Conservation (phyloP, 2,329 filamentous ascomycete genomes). For the Aspergillus alliaceus region DNA sequence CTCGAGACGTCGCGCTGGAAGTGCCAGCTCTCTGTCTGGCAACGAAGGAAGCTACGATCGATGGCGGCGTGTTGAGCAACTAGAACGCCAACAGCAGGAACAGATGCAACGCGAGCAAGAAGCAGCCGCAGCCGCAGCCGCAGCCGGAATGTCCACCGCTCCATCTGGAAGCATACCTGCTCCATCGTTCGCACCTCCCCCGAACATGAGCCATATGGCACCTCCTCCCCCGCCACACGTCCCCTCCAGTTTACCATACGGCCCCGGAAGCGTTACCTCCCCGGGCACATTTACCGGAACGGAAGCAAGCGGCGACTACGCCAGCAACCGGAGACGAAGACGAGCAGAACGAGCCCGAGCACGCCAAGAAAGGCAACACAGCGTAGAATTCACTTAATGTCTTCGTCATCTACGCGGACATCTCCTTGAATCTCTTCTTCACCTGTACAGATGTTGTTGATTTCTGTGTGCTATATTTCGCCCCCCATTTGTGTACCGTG, state of each 20-base stretch:
- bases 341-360: constrained; percentile 53
- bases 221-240: constrained; percentile 37
- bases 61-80: constrained; percentile 51
- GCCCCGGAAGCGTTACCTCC: constrained; percentile 41
- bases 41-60: constrained; percentile 42
- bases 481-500: background rate
- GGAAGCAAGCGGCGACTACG: constrained; percentile 52
- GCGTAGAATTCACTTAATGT: constrained; percentile 50
- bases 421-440: background rate
- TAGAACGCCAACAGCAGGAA: constrained; percentile 49
- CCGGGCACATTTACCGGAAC: constrained; percentile 48
- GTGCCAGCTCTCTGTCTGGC: constrained; percentile 43
- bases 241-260: constrained; percentile 42
- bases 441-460: background rate
- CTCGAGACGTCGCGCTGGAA: constrained; percentile 42
- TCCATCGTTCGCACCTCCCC: constrained; percentile 23
- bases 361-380: constrained; percentile 45
- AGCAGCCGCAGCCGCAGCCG: constrained; percentile 29
- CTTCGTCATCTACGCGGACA: background rate
- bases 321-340: constrained; percentile 53
- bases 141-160: constrained; percentile 21
- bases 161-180: constrained; percentile 26
- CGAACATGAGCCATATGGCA: constrained; percentile 23
- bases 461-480: background rate
- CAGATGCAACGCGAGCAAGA: constrained; percentile 41